These are phyloP conservation scores for Pilatotrama ljubarskyi DNA, from an alignment of 768 basidiomycete species.

Conservation along the genomic window DNA sequence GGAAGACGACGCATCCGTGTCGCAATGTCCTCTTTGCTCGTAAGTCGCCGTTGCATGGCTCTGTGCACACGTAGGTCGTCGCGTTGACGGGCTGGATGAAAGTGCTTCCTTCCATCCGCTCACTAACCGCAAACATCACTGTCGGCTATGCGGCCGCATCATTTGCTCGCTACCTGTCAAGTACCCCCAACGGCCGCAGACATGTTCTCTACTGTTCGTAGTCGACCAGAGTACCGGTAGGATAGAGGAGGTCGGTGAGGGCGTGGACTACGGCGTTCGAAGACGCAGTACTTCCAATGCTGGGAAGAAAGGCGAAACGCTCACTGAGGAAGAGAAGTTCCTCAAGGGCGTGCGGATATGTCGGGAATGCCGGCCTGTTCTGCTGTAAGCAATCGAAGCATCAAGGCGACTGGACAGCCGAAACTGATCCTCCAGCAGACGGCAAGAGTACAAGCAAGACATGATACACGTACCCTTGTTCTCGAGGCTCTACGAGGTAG, in stretches of 20 bases:
- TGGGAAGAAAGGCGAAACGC: constrained; percentile 33
- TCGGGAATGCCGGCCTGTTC: constrained; percentile 73
- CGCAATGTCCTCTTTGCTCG: constrained; percentile 85
- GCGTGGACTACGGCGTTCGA: constrained; percentile 80
- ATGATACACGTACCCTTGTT: constrained; percentile 57
- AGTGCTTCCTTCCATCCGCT: constrained; percentile 82
- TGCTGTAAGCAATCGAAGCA: constrained; percentile 58
- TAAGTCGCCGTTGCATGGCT: constrained; percentile 36
- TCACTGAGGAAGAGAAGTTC: constrained; percentile 75
- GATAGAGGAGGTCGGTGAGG: constrained; percentile 84
- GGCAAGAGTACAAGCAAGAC: constrained; percentile 78
- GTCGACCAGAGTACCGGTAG: constrained; percentile 75
- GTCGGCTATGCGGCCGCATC: constrained; percentile 88
- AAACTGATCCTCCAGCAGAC: constrained; percentile 43
- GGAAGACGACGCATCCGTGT: constrained; percentile 79
- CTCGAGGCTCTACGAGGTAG: constrained; percentile 69
- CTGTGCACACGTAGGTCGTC: background rate
- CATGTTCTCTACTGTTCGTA: constrained; percentile 82
- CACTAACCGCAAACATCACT: constrained; percentile 95
- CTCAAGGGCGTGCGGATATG: constrained; percentile 89
- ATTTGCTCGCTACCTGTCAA: constrained; percentile 88
- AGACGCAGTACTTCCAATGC: constrained; percentile 42
- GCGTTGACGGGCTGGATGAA: background rate
- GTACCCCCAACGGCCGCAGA: constrained; percentile 58
- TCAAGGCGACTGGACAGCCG: background rate